Evolutionary conservation across 495 filamentous ascomycete species (phyloP), one percentile per base, ranked within the genome.

Genomic region (Oleoguttula mirabilis): DNA sequence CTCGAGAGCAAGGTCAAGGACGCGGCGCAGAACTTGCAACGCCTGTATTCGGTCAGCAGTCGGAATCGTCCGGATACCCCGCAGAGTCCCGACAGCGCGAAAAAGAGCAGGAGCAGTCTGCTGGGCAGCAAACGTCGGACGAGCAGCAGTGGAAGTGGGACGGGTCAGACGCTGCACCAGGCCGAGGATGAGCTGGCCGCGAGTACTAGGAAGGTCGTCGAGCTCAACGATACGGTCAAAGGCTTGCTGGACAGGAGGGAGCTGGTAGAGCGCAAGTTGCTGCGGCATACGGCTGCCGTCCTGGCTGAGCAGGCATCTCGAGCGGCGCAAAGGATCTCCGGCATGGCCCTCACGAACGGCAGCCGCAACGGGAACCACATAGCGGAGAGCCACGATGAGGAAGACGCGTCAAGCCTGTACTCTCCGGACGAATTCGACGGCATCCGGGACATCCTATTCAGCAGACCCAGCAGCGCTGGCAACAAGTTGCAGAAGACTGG

Each of bases 1-100:
- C 76, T 95, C 34, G 90, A 98, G 56, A 83, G 76, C 17, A 96
- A 95, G 62, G 79, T 94, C 44, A 79, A 85, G 45, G 88, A 95
- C 70, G 92, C 90, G 0, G 88, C 92, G 10, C 70, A 79, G 45
- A 90, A 84, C 12, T 77, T 98, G 57, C 77, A 75, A 32, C 70
- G 82, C 50, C 64, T 98, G 20, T 81, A 93, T 55, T 73, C 72
- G 17, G 66, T 23, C 21, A 38, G 45, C 20, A 59, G 21, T 50
- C 62, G 32, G 52, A 59, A 21, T 50, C 62, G 32, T 51, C 44
- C 42, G 60, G 63, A 50, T 53, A 61, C 21, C 58, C 59, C 35
- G 37, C 54, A 33, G 45, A 47, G 44, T 21, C 50, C 50, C 2
- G 45, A 48, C 21, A 45, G 34, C 19, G 11, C 33, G 56, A 60